Conservation (phyloP, 257 asterid species). For the Penstemon eatonii region DNA sequence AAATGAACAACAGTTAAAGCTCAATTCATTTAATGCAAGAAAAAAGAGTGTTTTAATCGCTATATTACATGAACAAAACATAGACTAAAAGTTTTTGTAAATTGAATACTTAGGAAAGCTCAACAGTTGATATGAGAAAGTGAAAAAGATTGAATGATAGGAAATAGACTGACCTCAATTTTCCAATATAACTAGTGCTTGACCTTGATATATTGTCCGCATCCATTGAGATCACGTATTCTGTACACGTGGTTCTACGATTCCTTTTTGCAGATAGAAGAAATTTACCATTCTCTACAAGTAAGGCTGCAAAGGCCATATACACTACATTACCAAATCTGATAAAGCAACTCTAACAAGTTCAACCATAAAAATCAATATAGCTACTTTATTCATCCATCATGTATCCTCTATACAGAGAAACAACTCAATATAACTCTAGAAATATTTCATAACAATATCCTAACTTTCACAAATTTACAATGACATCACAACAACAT, state of each 20-base stretch:
- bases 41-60: no score
- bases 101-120: neutral
- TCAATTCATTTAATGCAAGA: no score
- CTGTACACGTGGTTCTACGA: constrained; percentile 77
- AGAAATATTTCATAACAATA: neutral
- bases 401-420: neutral
- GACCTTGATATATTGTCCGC: constrained; percentile 79
- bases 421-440: neutral
- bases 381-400: neutral
- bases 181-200: constrained; percentile 66
- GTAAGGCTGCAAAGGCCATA: constrained; percentile 53
- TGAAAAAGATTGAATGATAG: constrained; percentile 2
- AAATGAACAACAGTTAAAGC: no score
- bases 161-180: constrained; percentile 57
- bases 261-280: constrained; percentile 84
- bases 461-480: neutral
- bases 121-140: neutral
- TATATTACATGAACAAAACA: no score
- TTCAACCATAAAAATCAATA: neutral
- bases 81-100: neutral
- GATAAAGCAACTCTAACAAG: constrained; percentile 16
- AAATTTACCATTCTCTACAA: constrained; percentile 84
- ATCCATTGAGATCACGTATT: constrained; percentile 77
- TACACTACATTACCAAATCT: neutral
- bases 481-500: neutral